These are phyloP conservation scores for Pythium grandisporangium DNA, from an alignment of 352 stramenopile genomes.

Conservation along the genomic window DNA sequence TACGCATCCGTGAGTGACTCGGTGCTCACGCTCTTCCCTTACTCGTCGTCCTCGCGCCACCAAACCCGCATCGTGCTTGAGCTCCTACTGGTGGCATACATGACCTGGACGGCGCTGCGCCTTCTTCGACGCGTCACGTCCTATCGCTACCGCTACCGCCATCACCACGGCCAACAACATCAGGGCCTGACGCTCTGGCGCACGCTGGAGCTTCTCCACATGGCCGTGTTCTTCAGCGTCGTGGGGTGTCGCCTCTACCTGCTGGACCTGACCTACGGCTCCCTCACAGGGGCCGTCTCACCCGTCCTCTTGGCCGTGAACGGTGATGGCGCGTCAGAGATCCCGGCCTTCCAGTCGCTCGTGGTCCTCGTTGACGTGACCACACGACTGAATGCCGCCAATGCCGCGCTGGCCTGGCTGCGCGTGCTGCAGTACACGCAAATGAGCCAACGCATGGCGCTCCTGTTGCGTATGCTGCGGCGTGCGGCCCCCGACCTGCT, in stretches of 20 bases:
- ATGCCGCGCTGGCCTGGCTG: slow-evolving; percentile 48
- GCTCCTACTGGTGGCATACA: slow-evolving; percentile 29
- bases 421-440: slow-evolving; percentile 64
- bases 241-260: slow-evolving; percentile 46
- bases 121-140: too few relatives aligned
- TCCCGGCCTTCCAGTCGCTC: slow-evolving; percentile 31
- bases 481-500: slow-evolving; percentile 42
- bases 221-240: slow-evolving; percentile 32
- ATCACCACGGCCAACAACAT: slow-evolving; percentile 18
- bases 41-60: slow-evolving; percentile 23
- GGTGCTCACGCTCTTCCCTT: slow-evolving; percentile 41
- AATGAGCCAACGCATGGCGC: slow-evolving; percentile 48
- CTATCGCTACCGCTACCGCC: too few relatives aligned
- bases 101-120: slow-evolving; percentile 27
- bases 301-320: slow-evolving; percentile 5
- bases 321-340: slow-evolving; percentile 8
- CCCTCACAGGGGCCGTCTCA: slow-evolving; percentile 25
- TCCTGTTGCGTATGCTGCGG: slow-evolving; percentile 38
- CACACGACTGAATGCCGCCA: slow-evolving; percentile 28
- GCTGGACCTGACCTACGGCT: slow-evolving; percentile 46
- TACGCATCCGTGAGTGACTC: slow-evolving; percentile 34
- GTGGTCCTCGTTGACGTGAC: slow-evolving; percentile 28
- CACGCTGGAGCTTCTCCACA: slow-evolving; percentile 23
- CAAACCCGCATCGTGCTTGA: slow-evolving; percentile 37
- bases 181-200: slow-evolving; percentile 28